Percentiles rank a stretch among this genome's conserved stretches.
Evolutionary conservation across 148 eudicot species (phyloP).

Genomic region (Fallopia convolvulus): DNA sequence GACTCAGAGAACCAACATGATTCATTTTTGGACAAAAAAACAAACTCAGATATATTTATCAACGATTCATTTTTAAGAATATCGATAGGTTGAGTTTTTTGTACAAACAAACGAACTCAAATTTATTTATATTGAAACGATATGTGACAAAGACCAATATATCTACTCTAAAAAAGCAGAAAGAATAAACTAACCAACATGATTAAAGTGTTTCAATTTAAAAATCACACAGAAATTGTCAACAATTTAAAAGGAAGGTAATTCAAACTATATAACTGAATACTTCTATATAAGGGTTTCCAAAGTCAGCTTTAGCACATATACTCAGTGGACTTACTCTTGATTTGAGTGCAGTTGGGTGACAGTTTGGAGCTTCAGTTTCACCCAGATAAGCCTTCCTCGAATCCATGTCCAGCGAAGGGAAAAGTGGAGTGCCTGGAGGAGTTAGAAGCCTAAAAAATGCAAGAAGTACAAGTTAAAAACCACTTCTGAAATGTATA

Average conservation of each 20-base stretch:
- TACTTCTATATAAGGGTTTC: not conserved
- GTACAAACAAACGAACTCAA: not conserved
- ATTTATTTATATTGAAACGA: not conserved
- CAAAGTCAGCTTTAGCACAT: not conserved
- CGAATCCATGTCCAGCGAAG: conserved; percentile 48
- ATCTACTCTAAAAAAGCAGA: too few species aligned
- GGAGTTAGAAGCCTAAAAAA: conserved; percentile 34
- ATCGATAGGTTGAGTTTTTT: not conserved
- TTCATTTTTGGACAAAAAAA: not conserved
- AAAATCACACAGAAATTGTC: not conserved
- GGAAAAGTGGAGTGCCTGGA: conserved; percentile 58
- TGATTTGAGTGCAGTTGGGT: conserved; percentile 33
- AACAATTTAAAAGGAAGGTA: not conserved
- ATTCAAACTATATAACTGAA: not conserved
- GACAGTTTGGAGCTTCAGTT: conserved; percentile 34
- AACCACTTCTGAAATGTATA: not conserved
- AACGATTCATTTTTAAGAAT: not conserved
- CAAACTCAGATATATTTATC: not conserved
- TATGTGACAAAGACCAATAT: not conserved
- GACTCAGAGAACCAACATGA: not conserved
- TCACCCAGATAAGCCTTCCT: conserved; percentile 29
- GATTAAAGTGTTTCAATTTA: not conserved
- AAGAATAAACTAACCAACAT: not conserved
- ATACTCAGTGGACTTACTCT: conserved; percentile 23
- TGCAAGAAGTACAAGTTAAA: not conserved